Conservation (phyloP, 1,284 basidiomycete genomes). For the Sporisorium graminicola region DNA sequence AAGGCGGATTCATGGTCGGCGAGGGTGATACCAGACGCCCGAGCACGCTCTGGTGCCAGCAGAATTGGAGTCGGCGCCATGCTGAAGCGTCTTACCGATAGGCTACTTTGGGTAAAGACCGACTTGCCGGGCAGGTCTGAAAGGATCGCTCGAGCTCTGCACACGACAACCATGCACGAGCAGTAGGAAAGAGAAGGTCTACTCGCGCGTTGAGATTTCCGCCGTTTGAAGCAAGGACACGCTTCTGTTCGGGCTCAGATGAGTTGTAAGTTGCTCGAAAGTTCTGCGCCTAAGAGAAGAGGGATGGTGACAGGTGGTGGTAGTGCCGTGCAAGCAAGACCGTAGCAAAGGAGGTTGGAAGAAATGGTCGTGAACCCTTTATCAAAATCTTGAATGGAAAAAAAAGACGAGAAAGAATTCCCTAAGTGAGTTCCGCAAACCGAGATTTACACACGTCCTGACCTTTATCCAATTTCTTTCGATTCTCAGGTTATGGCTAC, state of each 20-base stretch:
- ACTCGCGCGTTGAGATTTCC: background rate
- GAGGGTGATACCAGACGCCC: conserved; percentile 59
- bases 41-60: conserved; percentile 53
- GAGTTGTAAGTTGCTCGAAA: too few relatives aligned
- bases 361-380: background rate
- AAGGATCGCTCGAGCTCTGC: conserved; percentile 24
- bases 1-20: conserved; percentile 61
- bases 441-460: conserved; percentile 4
- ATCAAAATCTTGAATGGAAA: background rate
- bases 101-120: conserved; percentile 4
- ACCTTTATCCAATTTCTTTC: background rate
- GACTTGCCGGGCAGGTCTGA: conserved; percentile 4
- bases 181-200: background rate
- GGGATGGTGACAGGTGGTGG: too few relatives aligned
- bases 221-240: too few relatives aligned
- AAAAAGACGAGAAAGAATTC: background rate
- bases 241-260: too few relatives aligned
- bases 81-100: conserved; percentile 1
- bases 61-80: conserved; percentile 67
- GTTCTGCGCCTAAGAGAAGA: too few relatives aligned
- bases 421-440: conserved; percentile 1
- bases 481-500: background rate
- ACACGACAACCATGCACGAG: conserved; percentile 29
- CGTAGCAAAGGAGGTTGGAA: too few relatives aligned
- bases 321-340: too few relatives aligned